These are phyloP conservation scores for Furcasterigmium sp. DNA, from an alignment of 2,329 filamentous ascomycete genomes.

Conservation along the genomic window DNA sequence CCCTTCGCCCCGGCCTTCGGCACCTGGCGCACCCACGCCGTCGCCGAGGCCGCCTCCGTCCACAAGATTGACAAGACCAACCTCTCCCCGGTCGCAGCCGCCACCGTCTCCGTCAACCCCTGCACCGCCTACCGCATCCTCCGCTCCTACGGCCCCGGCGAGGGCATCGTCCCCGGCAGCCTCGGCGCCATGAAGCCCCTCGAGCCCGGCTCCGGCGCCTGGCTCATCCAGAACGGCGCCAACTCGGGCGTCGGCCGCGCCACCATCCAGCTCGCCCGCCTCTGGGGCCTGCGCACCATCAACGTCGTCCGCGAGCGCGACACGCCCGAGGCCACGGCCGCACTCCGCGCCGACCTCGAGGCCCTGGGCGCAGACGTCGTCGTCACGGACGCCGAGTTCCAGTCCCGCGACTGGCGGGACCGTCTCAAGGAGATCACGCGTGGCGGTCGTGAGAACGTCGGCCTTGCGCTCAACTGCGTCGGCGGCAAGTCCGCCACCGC, in stretches of 20 bases:
- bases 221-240: conserved; percentile 96
- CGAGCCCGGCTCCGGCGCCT: conserved; percentile 57
- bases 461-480: conserved; percentile 86
- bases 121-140: conserved; percentile 94
- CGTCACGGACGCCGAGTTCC: conserved; percentile 50
- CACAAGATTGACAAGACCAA: conserved; percentile 67
- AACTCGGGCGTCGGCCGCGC: conserved; percentile 90
- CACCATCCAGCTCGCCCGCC: conserved; percentile 77
- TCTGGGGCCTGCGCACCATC: conserved; percentile 88
- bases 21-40: conserved; percentile 90
- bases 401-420: conserved; percentile 55
- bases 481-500: conserved; percentile 79
- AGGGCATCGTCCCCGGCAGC: conserved; percentile 33
- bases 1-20: conserved; percentile 79
- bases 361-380: conserved; percentile 53
- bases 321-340: conserved; percentile 57
- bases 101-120: conserved; percentile 87
- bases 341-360: conserved; percentile 45
- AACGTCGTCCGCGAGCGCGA: conserved; percentile 78
- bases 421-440: conserved; percentile 61
- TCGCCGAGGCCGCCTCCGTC: conserved; percentile 52
- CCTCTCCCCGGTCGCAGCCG: conserved; percentile 71
- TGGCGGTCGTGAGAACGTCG: conserved; percentile 64
- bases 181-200: conserved; percentile 38
- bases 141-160: conserved; percentile 61